Conservation (phyloP, 805 yeast species). For the Candida endomychidarum region DNA sequence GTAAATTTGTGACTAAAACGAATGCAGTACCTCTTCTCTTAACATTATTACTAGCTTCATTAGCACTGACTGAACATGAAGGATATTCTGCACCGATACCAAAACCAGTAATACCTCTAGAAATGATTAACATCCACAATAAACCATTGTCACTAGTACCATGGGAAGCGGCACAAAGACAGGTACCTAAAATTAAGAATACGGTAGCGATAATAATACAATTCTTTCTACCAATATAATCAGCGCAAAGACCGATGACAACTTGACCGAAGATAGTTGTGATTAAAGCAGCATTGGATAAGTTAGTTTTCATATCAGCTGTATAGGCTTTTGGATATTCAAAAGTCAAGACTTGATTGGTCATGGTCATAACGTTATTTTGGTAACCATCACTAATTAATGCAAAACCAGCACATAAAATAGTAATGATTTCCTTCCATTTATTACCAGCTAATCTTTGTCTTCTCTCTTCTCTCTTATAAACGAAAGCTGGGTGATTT, state of each 20-base stretch:
- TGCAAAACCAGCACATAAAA: conserved; percentile 72
- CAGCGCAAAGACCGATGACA: conserved; percentile 62
- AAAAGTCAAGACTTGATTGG: conserved; percentile 54
- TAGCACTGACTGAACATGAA: conserved; percentile 64
- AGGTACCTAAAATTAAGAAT: conserved; percentile 62
- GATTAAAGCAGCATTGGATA: conserved; percentile 66
- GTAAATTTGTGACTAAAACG: conserved; percentile 68
- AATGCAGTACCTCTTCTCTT: conserved; percentile 66
- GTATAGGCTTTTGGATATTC: conserved; percentile 46
- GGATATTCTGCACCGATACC: conserved; percentile 82
- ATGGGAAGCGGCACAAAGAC: conserved; percentile 68
- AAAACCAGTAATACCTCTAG: conserved; percentile 73
- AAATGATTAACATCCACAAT: conserved; percentile 76
- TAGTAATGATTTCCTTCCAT: conserved; percentile 38
- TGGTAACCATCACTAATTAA: conserved; percentile 77
- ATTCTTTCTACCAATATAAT: conserved; percentile 66
- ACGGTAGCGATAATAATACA: conserved; percentile 66
- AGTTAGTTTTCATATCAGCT: conserved; percentile 55
- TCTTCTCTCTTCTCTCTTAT: conserved; percentile 33
- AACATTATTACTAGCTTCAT: conserved; percentile 68
- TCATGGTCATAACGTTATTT: conserved; percentile 71
- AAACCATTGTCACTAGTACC: conserved; percentile 59
- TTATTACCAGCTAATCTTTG: conserved; percentile 26
- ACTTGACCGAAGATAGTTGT: conserved; percentile 74
- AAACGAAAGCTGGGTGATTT: conserved; percentile 15